These are phyloP conservation scores for Leucocoprinus birnbaumii DNA, from an alignment of 768 basidiomycete genomes.

Conservation along the genomic window DNA sequence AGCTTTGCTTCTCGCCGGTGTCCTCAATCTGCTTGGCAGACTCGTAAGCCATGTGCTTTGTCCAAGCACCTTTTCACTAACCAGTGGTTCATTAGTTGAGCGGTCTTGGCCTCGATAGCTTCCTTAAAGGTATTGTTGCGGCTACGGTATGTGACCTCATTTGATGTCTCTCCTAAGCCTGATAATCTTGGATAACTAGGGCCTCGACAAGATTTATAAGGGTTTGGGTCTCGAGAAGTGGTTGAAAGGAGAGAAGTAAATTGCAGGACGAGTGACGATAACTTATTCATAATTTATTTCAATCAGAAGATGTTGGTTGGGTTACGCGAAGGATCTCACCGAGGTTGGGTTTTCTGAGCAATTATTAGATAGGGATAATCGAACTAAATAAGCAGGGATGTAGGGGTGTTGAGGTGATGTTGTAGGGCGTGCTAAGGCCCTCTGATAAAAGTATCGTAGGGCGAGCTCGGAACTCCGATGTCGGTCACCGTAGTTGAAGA, in stretches of 20 bases:
- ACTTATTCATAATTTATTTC: too few species aligned
- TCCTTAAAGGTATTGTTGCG: conserved; percentile 28
- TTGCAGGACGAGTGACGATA: too few species aligned
- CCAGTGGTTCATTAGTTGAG: conserved; percentile 17
- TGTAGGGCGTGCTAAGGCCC: too few species aligned
- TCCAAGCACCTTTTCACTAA: neutral
- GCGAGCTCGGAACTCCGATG: too few species aligned
- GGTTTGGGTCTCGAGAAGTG: conserved; percentile 30
- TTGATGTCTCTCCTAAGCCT: neutral
- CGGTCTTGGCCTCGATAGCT: conserved; percentile 28
- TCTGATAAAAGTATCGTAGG: too few species aligned
- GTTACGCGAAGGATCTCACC: too few species aligned
- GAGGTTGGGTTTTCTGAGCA: too few species aligned
- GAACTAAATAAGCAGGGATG: too few species aligned
- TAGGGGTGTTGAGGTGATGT: too few species aligned
- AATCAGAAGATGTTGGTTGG: too few species aligned
- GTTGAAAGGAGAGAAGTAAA: conserved; percentile 18
- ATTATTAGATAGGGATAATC: too few species aligned
- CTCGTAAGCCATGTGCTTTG: conserved; percentile 13
- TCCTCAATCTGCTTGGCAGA: conserved; percentile 31
- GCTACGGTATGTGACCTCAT: conserved; percentile 20
- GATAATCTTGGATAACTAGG: conserved; percentile 13
- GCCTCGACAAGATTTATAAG: conserved; percentile 31
- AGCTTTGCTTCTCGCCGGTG: conserved; percentile 30
- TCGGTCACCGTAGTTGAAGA: too few species aligned